phyloP scores from a whole-genome alignment of 129 eudicot species.

The Centaurea solstitialis region DNA sequence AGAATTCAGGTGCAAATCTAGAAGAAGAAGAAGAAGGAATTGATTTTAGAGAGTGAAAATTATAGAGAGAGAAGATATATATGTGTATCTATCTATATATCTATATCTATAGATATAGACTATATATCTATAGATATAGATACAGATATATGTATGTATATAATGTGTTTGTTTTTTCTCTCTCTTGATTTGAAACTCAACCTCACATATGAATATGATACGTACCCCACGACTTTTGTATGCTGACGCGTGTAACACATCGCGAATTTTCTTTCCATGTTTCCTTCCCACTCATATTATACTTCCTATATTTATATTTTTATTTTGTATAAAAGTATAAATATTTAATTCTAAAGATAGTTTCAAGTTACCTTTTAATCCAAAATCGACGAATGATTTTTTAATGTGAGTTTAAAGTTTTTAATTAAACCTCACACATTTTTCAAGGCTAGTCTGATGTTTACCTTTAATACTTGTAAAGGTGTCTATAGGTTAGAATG shows the following conservation, averaged over 20 bases:
- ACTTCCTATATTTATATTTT: neutral
- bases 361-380: too few relatives aligned
- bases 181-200: conserved; percentile 33
- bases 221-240: conserved; percentile 35
- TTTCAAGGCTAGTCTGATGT: too few relatives aligned
- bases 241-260: conserved; percentile 38
- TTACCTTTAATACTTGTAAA: too few relatives aligned
- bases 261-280: conserved; percentile 21
- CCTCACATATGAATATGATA: conserved; percentile 27
- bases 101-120: too few relatives aligned
- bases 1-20: conserved; percentile 40
- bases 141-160: too few relatives aligned
- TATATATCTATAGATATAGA: too few relatives aligned
- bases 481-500: too few relatives aligned
- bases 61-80: conserved; percentile 1
- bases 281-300: neutral
- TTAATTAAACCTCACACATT: too few relatives aligned
- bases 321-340: too few relatives aligned
- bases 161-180: neutral
- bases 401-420: too few relatives aligned
- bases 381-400: too few relatives aligned
- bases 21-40: conserved; percentile 12
- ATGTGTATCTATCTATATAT: neutral
- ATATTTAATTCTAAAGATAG: too few relatives aligned
- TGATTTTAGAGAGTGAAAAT: conserved; percentile 7